A percentile compares a stretch with the other conserved stretches of the same genome.
Evolutionary conservation across 1,139 yeast species (phyloP).

Genomic region (Suhomyces taliae): DNA sequence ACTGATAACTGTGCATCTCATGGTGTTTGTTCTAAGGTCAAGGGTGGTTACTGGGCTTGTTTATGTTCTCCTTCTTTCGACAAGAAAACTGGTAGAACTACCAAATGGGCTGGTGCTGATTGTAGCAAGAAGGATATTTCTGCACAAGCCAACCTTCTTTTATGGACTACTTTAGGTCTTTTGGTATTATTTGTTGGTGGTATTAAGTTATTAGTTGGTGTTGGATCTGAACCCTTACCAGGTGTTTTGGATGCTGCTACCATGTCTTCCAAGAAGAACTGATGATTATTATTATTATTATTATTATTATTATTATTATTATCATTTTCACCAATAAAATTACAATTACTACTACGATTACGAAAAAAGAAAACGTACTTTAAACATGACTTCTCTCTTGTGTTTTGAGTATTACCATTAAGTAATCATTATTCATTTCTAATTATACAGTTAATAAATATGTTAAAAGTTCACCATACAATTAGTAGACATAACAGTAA

Average conservation of each 20-base stretch:
- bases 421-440: neutral
- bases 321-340: neutral
- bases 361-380: neutral
- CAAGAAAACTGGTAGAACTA: conserved; percentile 48
- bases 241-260: conserved; percentile 67
- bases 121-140: conserved; percentile 69
- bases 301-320: neutral
- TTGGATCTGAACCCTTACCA: conserved; percentile 65
- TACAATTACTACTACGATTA: no score
- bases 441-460: neutral
- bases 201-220: conserved; percentile 49
- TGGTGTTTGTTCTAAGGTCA: conserved; percentile 54
- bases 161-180: conserved; percentile 61
- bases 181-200: conserved; percentile 51
- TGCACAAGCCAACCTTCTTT: conserved; percentile 61
- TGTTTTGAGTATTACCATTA: no score
- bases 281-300: conserved; percentile 1
- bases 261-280: conserved; percentile 33
- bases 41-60: conserved; percentile 54
- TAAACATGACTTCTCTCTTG: neutral
- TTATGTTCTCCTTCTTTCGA: conserved; percentile 54
- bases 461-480: neutral
- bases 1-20: conserved; percentile 62
- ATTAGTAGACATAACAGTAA: no score
- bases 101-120: conserved; percentile 65